Percentiles rank a stretch among this genome's conserved stretches.
Evolutionary conservation across 345 rosid genomes (phyloP).

Genomic region (Eucalyptus urophylla): DNA sequence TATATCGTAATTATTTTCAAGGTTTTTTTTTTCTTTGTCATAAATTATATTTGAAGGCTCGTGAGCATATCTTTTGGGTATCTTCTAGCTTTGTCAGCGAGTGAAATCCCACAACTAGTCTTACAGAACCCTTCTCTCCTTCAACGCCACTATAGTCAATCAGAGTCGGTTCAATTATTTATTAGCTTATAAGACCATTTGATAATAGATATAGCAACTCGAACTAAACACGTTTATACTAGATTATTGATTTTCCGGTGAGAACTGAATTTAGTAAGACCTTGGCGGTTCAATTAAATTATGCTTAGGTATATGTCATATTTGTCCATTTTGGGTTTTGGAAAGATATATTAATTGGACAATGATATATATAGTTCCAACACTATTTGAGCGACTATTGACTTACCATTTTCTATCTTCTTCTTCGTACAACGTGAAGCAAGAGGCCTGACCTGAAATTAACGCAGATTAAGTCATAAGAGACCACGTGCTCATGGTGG

Average conservation of each 20-base stretch:
- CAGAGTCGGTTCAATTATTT: not conserved
- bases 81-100: not conserved
- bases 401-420: not conserved
- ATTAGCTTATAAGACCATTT: not conserved
- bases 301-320: not conserved
- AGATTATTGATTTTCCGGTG: not conserved
- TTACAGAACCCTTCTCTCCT: not conserved
- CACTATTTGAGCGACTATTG: not conserved
- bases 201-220: not conserved
- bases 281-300: not conserved
- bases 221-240: not conserved
- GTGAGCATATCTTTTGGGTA: not conserved
- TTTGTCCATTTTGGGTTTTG: not conserved
- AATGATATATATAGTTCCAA: not conserved
- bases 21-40: not conserved
- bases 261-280: not conserved
- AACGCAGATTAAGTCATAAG: not conserved
- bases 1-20: no score
- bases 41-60: not conserved
- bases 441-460: not conserved
- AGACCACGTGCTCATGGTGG: not conserved
- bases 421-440: not conserved
- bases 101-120: not conserved
- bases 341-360: not conserved
- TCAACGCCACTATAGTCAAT: not conserved